phyloP scores from a whole-genome alignment of 129 eudicot genomes.

The Arctium minus region DNA sequence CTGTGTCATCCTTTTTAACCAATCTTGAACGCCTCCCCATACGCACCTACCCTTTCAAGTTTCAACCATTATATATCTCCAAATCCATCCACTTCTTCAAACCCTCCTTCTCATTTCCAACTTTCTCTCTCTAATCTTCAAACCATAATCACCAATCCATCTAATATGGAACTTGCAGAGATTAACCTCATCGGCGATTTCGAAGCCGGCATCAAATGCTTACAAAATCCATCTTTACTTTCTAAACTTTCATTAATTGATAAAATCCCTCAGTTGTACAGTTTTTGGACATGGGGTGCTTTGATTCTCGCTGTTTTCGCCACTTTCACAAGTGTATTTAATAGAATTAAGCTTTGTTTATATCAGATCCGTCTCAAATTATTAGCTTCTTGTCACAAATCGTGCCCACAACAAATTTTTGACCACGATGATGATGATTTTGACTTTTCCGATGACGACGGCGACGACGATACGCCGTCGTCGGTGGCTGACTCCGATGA shows the following conservation, averaged over 20 bases:
- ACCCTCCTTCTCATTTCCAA: constrained; percentile 20
- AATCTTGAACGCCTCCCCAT: constrained; percentile 9
- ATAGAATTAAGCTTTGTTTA: constrained; percentile 35
- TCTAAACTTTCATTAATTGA: constrained; percentile 37
- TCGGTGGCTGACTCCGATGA: constrained; percentile 49
- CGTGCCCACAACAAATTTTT: constrained; percentile 16
- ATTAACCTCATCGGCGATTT: constrained; percentile 60
- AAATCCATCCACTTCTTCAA: constrained; percentile 7
- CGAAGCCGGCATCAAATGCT: constrained; percentile 64
- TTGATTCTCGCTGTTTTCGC: constrained; percentile 58
- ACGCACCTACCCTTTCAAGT: neutral
- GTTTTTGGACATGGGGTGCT: constrained; percentile 77
- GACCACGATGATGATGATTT: constrained; percentile 35
- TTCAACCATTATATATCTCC: constrained; percentile 35
- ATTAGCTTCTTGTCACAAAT: constrained; percentile 16
- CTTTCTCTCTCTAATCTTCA: neutral
- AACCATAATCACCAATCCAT: neutral
- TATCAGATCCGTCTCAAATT: constrained; percentile 30
- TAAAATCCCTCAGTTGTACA: constrained; percentile 37
- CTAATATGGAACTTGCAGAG: constrained; percentile 60
- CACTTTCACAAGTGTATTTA: constrained; percentile 54
- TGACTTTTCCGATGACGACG: constrained; percentile 57
- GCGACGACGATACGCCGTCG: constrained; percentile 38
- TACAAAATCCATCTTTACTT: constrained; percentile 55
- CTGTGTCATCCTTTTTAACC: constrained; percentile 4